These are phyloP conservation scores for Ustilago loliicola DNA, from an alignment of 1,284 basidiomycete genomes.

Conservation along the genomic window DNA sequence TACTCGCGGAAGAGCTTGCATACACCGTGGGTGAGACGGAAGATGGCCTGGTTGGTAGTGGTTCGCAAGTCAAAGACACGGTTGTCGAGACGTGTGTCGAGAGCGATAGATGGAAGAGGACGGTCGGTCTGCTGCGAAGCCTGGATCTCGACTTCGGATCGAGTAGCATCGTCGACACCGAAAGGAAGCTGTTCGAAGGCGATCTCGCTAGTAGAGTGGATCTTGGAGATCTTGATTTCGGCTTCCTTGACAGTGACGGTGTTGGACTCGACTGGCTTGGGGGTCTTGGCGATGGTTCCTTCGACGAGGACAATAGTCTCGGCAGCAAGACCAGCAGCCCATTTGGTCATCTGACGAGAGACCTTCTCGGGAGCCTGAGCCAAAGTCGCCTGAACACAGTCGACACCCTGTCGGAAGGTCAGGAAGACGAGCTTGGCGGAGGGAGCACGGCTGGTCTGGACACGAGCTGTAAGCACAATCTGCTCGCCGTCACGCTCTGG, in stretches of 20 bases:
- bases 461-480: conserved; percentile 87
- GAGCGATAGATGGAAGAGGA: conserved; percentile 65
- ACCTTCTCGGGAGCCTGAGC: conserved; percentile 82
- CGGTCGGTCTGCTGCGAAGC: conserved; percentile 68
- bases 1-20: conserved; percentile 89
- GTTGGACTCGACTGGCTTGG: conserved; percentile 86
- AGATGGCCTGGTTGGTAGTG: conserved; percentile 95
- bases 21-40: conserved; percentile 89
- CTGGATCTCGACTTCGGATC: conserved; percentile 83
- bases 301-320: conserved; percentile 95
- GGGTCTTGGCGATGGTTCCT: conserved; percentile 76
- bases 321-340: conserved; percentile 81
- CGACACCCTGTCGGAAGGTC: conserved; percentile 87
- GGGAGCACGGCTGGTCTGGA: conserved; percentile 87
- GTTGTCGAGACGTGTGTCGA: conserved; percentile 93
- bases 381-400: conserved; percentile 90
- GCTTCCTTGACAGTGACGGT: conserved; percentile 90
- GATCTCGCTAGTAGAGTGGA: conserved; percentile 86
- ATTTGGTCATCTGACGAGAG: conserved; percentile 98
- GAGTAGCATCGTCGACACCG: conserved; percentile 90
- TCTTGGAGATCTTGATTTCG: conserved; percentile 88
- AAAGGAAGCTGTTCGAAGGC: conserved; percentile 80
- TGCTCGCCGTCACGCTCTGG: conserved; percentile 81
- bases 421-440: conserved; percentile 91
- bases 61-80: conserved; percentile 94